Base-by-base conservation (phyloP, 208 protist genomes). In the Trypanosoma cruzi region DNA sequence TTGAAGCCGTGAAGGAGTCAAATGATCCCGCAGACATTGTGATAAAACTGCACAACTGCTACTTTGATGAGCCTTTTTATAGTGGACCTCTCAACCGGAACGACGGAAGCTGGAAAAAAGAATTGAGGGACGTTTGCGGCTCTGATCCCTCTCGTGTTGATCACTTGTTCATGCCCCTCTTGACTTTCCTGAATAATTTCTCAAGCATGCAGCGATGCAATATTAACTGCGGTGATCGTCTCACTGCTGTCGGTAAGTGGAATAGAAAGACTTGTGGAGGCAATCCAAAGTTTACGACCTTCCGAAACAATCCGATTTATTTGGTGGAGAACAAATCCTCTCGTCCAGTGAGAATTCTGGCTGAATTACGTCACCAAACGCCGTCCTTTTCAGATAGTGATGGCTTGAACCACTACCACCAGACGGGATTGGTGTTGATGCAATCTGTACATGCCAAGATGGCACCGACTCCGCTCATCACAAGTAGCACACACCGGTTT, bases 291-390 rank as follows among this genome's bases (percentile, higher is more conserved):
- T 88, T 85, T 62, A 93, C 90, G 4, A 83, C 66, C 59, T 96
- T 94, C 79, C 88, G 90, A 44, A 91, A 88, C 74, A 96, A 96
- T 73, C 88, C 91, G 2, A 93, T 96, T 66, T 96, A 82, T 73
- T 31, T 93, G 18, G 67, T 96, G 50, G 86, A 96, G 73, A 96
- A 96, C 75, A 92, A 83, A 65, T 74, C 84, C 66, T 84, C 80
- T 4, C 83, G 88, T 8, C 64, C 88, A 4, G 82, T 80, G 16
- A 81, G 73, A 3, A 80, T 96, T 40, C 64, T 96, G n/a, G 68
- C 83, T 16, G 88, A 96, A 64, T 67, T 96, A 56, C 84, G 84
- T 52, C 90, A 93, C 77, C 80, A 71, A n/a, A 55, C 76, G 13
- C 86, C 90, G 10, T 64, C 68, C 40, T 93, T 84, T 52, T 72